These are phyloP conservation scores for Colletotrichum sp. DNA, from an alignment of 2,329 filamentous ascomycete species.

Conservation along the genomic window DNA sequence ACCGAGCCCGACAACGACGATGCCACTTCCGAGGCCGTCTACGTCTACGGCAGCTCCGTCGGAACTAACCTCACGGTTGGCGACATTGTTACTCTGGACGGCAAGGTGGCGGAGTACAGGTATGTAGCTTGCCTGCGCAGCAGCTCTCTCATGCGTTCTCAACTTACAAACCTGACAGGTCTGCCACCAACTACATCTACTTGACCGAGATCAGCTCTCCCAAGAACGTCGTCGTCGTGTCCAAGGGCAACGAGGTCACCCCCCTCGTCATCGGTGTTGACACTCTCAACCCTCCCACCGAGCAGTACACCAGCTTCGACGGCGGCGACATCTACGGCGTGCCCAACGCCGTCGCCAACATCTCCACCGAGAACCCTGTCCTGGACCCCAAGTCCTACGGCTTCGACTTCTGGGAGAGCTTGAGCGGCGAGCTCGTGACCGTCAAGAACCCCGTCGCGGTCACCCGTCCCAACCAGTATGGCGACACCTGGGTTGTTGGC, in stretches of 20 bases:
- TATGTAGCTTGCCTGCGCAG: slow-evolving; percentile 34
- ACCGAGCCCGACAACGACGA: slow-evolving; percentile 58
- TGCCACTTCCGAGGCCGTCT: slow-evolving; percentile 68
- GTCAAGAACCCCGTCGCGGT: slow-evolving; percentile 61
- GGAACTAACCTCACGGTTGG: slow-evolving; percentile 61
- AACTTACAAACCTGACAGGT: slow-evolving; percentile 38
- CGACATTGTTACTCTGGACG: slow-evolving; percentile 65
- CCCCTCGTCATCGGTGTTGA: slow-evolving; percentile 66
- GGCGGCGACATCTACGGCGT: slow-evolving; percentile 67
- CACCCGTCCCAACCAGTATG: slow-evolving; percentile 65
- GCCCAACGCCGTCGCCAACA: slow-evolving; percentile 63
- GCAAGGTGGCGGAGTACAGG: slow-evolving; percentile 60
- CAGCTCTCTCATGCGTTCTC: not conserved
- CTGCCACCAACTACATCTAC: slow-evolving; percentile 60
- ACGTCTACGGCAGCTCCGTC: slow-evolving; percentile 62
- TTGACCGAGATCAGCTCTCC: slow-evolving; percentile 67
- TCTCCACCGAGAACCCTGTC: slow-evolving; percentile 64
- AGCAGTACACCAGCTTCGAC: slow-evolving; percentile 66
- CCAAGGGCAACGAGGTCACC: slow-evolving; percentile 55
- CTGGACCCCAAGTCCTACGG: slow-evolving; percentile 67
- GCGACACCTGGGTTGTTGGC: slow-evolving; percentile 73
- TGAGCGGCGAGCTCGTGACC: slow-evolving; percentile 71
- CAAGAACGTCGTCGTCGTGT: slow-evolving; percentile 55
- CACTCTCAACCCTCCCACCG: slow-evolving; percentile 60
- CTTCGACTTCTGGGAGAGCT: slow-evolving; percentile 75